Evolutionary conservation across 2,329 filamentous ascomycete species (phyloP).

Genomic region (Dactylonectria estremocensis): DNA sequence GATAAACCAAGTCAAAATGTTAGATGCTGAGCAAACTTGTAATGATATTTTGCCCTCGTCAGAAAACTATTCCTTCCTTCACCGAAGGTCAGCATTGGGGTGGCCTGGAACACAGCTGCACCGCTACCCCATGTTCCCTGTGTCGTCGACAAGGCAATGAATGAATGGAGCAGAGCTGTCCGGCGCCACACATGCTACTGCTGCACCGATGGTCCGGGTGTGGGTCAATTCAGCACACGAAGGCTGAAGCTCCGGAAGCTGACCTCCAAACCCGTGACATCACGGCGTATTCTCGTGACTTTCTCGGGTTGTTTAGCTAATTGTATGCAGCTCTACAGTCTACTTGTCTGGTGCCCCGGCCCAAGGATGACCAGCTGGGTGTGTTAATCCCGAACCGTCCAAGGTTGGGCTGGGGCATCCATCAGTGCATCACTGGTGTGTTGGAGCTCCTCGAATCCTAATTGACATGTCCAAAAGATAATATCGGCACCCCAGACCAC

Average conservation of each 20-base stretch:
- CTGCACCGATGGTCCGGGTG: slow-evolving; percentile 6
- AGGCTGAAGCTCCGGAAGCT: not conserved
- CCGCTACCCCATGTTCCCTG: not conserved
- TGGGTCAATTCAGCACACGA: slow-evolving; percentile 12
- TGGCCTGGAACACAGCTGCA: not conserved
- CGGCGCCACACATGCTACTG: slow-evolving; percentile 11
- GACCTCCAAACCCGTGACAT: not conserved
- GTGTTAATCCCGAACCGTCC: slow-evolving; percentile 8
- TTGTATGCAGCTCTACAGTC: not conserved
- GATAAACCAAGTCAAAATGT: slow-evolving; percentile 2
- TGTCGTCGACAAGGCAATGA: not conserved
- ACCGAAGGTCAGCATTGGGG: slow-evolving; percentile 7
- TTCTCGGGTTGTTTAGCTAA: slow-evolving; percentile 8
- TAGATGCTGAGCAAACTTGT: not conserved
- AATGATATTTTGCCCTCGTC: not conserved
- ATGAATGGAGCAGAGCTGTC: slow-evolving; percentile 10
- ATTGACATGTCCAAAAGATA: slow-evolving; percentile 4
- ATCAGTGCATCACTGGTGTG: slow-evolving; percentile 10
- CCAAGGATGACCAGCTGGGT: not conserved
- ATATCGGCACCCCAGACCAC: slow-evolving; percentile 28
- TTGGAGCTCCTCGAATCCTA: slow-evolving; percentile 10
- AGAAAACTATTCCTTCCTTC: not conserved
- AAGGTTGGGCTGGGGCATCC: slow-evolving; percentile 8
- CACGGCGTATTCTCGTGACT: slow-evolving; percentile 27
- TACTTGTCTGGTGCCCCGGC: not conserved